Evolutionary conservation across 2,329 filamentous ascomycete genomes (phyloP).

Genomic region (Didymella glomerata): DNA sequence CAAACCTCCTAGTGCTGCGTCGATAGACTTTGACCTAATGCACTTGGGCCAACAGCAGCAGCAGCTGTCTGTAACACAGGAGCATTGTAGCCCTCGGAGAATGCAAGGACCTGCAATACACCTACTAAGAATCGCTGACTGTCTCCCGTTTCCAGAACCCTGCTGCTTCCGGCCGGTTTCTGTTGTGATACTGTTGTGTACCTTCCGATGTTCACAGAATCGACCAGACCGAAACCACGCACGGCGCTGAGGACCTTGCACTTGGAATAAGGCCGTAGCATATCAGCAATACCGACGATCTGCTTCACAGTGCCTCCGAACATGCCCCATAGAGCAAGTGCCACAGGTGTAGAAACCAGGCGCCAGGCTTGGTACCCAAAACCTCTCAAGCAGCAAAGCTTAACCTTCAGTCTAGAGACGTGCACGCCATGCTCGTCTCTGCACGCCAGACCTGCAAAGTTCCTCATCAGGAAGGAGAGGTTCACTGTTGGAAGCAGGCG

Average conservation of each 20-base stretch:
- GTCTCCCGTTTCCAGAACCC: not conserved
- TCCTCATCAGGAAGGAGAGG: not conserved
- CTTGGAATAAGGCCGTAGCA: not conserved
- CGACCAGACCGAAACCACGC: not conserved
- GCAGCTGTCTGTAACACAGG: no score
- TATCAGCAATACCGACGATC: not conserved
- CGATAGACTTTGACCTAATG: not conserved
- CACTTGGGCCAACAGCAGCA: not conserved
- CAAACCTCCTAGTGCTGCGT: not conserved
- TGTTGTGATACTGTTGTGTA: not conserved
- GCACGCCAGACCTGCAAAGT: not conserved
- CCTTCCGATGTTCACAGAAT: not conserved
- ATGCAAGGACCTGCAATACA: not conserved
- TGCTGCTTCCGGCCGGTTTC: not conserved
- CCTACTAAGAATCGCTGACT: not conserved
- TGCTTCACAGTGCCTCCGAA: not conserved
- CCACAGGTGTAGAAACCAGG: not conserved
- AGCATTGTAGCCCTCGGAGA: no score
- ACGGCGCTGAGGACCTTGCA: not conserved
- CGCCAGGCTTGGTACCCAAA: not conserved
- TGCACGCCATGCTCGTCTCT: not conserved
- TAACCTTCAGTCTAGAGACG: not conserved
- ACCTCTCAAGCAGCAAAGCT: not conserved
- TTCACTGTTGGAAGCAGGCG: constrained; percentile 16
- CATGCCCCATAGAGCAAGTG: not conserved